phyloP scores from a whole-genome alignment of 768 basidiomycete genomes.

The Amanita rimosa region DNA sequence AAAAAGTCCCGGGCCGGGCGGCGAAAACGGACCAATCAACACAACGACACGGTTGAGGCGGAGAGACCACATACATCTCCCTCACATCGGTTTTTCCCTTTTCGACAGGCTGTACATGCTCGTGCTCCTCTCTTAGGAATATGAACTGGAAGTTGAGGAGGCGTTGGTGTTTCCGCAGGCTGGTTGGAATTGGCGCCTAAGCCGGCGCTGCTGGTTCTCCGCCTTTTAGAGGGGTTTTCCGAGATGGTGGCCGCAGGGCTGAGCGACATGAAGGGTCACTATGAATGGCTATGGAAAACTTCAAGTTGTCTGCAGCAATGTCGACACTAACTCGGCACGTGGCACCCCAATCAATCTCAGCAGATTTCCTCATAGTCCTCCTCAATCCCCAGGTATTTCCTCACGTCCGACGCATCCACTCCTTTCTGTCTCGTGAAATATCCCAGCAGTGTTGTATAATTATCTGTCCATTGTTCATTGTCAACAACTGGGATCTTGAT shows the following conservation, averaged over 20 bases:
- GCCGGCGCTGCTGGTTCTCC: constrained; percentile 32
- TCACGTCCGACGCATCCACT: constrained; percentile 49
- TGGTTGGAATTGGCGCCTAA: constrained; percentile 26
- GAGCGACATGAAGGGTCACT: constrained; percentile 40
- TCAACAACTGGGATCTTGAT: neutral
- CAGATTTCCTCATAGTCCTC: constrained; percentile 74
- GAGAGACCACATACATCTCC: constrained; percentile 57
- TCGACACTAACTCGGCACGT: neutral
- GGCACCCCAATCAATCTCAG: constrained; percentile 11
- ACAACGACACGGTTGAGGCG: constrained; percentile 30
- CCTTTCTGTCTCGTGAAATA: constrained; percentile 54
- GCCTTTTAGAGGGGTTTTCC: constrained; percentile 45
- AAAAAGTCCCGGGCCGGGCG: constrained; percentile 57
- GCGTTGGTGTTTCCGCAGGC: constrained; percentile 19
- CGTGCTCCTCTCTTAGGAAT: constrained; percentile 85
- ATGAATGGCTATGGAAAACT: neutral
- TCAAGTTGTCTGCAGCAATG: neutral
- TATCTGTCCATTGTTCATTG: constrained; percentile 31
- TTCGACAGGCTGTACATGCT: constrained; percentile 82
- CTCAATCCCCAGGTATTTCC: constrained; percentile 51
- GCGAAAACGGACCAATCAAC: constrained; percentile 57
- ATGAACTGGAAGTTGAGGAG: constrained; percentile 30
- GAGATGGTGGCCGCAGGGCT: constrained; percentile 49
- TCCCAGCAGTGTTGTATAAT: constrained; percentile 53
- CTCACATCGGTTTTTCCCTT: constrained; percentile 90